Evolutionary conservation across 2,329 filamentous ascomycete species (phyloP).

Genomic region (Penicillium hesseltinei): DNA sequence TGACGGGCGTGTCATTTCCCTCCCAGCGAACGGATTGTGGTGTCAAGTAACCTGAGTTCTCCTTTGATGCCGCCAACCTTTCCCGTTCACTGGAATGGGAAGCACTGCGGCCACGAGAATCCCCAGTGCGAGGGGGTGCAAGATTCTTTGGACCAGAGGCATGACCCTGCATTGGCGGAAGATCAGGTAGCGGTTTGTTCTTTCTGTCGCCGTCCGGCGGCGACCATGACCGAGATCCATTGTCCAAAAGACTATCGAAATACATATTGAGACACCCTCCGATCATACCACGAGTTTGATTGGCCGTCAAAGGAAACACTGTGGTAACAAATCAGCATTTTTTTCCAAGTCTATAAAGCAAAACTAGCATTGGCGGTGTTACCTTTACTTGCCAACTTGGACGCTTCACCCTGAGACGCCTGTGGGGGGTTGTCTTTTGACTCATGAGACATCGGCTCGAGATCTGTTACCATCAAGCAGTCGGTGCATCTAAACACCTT

Average conservation of each 20-base stretch:
- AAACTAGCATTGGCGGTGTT: not conserved
- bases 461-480: constrained; percentile 81
- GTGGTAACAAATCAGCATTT: constrained; percentile 1
- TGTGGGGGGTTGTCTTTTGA: constrained; percentile 12
- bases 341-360: not conserved
- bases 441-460: constrained; percentile 49
- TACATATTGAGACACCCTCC: constrained; percentile 55
- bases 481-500: constrained; percentile 77
- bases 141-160: constrained; percentile 17
- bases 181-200: constrained; percentile 13
- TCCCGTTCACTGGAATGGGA: constrained; percentile 27
- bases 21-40: constrained; percentile 17
- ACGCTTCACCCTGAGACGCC: not conserved
- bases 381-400: constrained; percentile 13
- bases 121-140: constrained; percentile 16
- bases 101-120: constrained; percentile 27
- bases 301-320: constrained; percentile 56
- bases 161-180: constrained; percentile 10
- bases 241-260: constrained; percentile 43
- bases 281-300: constrained; percentile 59
- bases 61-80: constrained; percentile 13
- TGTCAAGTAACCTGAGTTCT: constrained; percentile 18
- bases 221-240: constrained; percentile 17
- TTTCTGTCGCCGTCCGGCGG: constrained; percentile 21
- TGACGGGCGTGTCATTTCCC: constrained; percentile 20